phyloP scores from a whole-genome alignment of 805 yeast genomes.

The Candida coquimbonensis region DNA sequence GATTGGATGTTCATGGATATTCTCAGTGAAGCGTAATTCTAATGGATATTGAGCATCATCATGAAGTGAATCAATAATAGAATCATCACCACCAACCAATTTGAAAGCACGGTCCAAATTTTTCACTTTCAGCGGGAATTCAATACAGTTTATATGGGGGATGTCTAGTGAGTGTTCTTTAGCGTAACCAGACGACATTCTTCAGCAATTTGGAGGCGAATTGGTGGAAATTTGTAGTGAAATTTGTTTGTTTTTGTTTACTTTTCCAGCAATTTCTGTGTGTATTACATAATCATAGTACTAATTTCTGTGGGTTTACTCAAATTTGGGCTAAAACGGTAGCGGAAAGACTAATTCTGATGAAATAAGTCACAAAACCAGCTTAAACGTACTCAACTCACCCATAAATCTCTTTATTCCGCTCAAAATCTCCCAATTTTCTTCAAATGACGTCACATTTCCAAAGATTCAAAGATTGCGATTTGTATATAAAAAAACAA shows the following conservation, averaged over 20 bases:
- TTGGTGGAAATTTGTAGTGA: neutral
- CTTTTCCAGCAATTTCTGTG: neutral
- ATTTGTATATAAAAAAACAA: too few relatives aligned
- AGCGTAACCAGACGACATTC: constrained; percentile 31
- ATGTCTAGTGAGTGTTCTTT: constrained; percentile 58
- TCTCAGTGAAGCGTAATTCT: constrained; percentile 33
- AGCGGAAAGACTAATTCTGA: too few relatives aligned
- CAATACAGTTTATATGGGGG: constrained; percentile 70
- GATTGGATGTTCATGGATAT: constrained; percentile 52
- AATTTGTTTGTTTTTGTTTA: neutral
- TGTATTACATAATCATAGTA: too few relatives aligned
- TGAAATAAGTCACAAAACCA: too few relatives aligned
- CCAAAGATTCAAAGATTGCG: too few relatives aligned
- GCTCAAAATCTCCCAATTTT: too few relatives aligned
- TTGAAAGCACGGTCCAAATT: constrained; percentile 55
- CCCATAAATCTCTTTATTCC: too few relatives aligned
- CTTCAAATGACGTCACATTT: too few relatives aligned
- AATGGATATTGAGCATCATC: constrained; percentile 27
- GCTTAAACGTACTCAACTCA: too few relatives aligned
- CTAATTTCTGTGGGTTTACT: too few relatives aligned
- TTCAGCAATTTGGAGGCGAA: too few relatives aligned
- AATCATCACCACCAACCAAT: constrained; percentile 59
- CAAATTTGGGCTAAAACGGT: too few relatives aligned
- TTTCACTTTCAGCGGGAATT: constrained; percentile 66
- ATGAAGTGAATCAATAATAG: constrained; percentile 25